Evolutionary conservation across 805 yeast genomes (phyloP), one percentile per base, ranked within the genome.

Genomic region (Citeromyces nyonsensis): DNA sequence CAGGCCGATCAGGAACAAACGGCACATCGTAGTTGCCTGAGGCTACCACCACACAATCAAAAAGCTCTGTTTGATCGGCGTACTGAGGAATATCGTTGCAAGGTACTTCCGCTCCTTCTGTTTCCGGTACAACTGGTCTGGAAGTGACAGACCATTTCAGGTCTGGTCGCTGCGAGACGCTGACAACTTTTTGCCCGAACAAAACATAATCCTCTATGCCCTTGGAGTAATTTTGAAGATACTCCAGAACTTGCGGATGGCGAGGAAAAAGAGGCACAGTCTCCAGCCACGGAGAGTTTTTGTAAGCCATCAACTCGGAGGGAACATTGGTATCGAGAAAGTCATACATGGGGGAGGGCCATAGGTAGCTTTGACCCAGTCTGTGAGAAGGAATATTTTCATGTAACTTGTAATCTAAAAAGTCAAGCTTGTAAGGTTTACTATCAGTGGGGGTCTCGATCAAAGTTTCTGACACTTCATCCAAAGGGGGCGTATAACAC

Each of bases 251-350:
- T 27, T 71, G 73, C 3, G 53, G 39, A 37, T 84, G 63, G 25
- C 51, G 52, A 1, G 84, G 79, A 41, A 72, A 83, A 8, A 59
- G 43, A 2, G 69, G 68, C 3, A 60, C 46, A 6, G 52, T 51
- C 2, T 48, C 51, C 3, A 63, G 63, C 42, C 72, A 76, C 10
- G 72, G 71, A 22, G 51, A 50, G 30, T 59, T 66, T 29, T 63
- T 61, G 42, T 64, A 82, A 33, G 70, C 74, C 94, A 84, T 83
- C 32, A 80, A 47, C 22, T 59, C 58, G 29, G 62, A 61, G 24
- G 74, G 71, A 15, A 81, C 67, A 45, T 82, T 82, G 5, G 93
- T 78, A 46, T 76, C 85, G 36, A 82, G 54, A 28, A 57, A 49
- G 32, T 72, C 67, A 48, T 82, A 82, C 45, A 78, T 69, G 1